phyloP scores from a whole-genome alignment of 768 basidiomycete species.

The Boletus reticuloceps region DNA sequence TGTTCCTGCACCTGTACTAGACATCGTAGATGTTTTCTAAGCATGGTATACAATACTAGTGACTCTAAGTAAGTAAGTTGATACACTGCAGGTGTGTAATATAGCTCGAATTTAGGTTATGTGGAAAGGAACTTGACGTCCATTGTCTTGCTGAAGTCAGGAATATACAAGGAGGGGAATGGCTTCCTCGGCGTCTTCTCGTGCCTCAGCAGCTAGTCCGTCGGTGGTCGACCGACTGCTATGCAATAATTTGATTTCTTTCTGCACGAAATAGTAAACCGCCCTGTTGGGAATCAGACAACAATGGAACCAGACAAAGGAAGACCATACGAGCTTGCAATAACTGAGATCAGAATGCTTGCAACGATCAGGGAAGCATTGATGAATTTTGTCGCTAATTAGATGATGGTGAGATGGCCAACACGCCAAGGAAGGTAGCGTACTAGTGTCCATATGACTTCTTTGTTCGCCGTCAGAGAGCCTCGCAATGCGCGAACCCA shows the following conservation, averaged over 20 bases:
- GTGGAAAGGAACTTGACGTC: neutral
- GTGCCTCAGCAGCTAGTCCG: constrained; percentile 55
- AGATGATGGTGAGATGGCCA: constrained; percentile 9
- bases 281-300: constrained; percentile 42
- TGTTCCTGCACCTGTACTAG: constrained; percentile 93
- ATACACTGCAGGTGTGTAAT: neutral
- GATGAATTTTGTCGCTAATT: constrained; percentile 59
- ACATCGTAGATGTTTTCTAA: constrained; percentile 2
- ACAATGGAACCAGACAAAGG: constrained; percentile 4
- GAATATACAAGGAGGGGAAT: constrained; percentile 43
- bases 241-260: constrained; percentile 54
- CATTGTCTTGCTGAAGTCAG: neutral
- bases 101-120: neutral
- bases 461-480: constrained; percentile 77
- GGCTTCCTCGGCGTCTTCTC: constrained; percentile 60
- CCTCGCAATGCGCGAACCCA: constrained; percentile 71
- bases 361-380: constrained; percentile 58
- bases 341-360: constrained; percentile 55
- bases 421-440: constrained; percentile 11
- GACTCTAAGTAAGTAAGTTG: neutral
- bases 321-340: constrained; percentile 62
- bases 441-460: constrained; percentile 73
- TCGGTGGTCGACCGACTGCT: constrained; percentile 48
- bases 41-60: constrained; percentile 3
- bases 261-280: constrained; percentile 63